A percentile compares a stretch with the other conserved stretches of the same genome.
phyloP scores from a whole-genome alignment of 116 monocot species.

The Dioscorea cayenensis region DNA sequence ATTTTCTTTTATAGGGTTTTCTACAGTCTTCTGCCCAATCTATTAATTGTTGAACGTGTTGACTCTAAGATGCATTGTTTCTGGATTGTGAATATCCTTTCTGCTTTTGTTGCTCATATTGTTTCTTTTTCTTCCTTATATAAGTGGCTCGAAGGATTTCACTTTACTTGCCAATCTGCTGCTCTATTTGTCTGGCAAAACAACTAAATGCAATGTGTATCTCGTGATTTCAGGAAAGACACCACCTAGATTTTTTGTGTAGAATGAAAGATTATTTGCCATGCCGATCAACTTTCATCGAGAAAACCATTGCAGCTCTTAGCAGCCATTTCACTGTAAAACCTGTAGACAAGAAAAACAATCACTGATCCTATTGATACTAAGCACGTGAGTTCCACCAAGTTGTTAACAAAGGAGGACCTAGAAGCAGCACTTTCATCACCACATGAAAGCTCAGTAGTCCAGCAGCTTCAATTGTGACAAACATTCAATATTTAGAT shows the following conservation, averaged over 20 bases:
- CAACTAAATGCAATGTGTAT: not conserved
- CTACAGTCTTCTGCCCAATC: too few species aligned
- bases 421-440: constrained; percentile 18
- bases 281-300: constrained; percentile 53
- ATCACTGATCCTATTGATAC: constrained; percentile 4
- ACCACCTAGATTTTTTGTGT: constrained; percentile 72
- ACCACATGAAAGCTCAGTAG: not conserved
- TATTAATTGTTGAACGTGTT: too few species aligned
- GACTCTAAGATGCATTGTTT: too few species aligned
- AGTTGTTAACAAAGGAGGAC: constrained; percentile 35
- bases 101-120: too few species aligned
- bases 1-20: too few species aligned
- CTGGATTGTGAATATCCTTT: too few species aligned
- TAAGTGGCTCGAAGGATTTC: too few species aligned
- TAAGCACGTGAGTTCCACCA: constrained; percentile 20
- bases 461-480: not conserved
- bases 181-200: not conserved
- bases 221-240: constrained; percentile 37
- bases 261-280: constrained; percentile 63
- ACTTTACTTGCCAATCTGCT: too few species aligned
- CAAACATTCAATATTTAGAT: not conserved
- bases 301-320: constrained; percentile 44
- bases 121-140: too few species aligned
- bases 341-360: constrained; percentile 10
- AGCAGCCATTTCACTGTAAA: constrained; percentile 40